Evolutionary conservation across 345 rosid genomes (phyloP).

Genomic region (Streptanthus diversifolius): DNA sequence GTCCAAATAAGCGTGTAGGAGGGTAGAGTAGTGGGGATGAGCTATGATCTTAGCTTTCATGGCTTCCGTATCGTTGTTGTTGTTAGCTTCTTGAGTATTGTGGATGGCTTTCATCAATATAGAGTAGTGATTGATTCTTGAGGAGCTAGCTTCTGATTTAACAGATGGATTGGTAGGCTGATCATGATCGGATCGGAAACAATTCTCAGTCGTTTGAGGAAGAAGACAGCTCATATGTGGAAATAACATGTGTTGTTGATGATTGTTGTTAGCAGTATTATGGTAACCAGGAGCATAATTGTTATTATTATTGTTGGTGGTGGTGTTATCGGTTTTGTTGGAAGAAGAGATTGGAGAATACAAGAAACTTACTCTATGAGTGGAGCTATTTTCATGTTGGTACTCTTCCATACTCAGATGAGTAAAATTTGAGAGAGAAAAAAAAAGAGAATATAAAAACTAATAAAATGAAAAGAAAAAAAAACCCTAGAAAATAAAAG

Average conservation of each 20-base stretch:
- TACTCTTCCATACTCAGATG: slow-evolving; percentile 69
- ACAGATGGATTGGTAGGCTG: slow-evolving; percentile 46
- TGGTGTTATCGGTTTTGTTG: slow-evolving; percentile 44
- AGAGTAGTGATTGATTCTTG: slow-evolving; percentile 57
- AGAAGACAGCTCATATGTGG: slow-evolving; percentile 33
- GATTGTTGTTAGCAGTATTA: slow-evolving; percentile 15
- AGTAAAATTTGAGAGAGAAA: slow-evolving; percentile 3
- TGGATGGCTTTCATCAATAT: slow-evolving; percentile 47
- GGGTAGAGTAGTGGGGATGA: slow-evolving; percentile 86
- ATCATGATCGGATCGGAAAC: slow-evolving; percentile 53
- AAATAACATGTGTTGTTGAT: slow-evolving; percentile 32
- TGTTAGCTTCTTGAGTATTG: slow-evolving; percentile 48
- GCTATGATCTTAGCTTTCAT: slow-evolving; percentile 92
- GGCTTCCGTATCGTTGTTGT: slow-evolving; percentile 48
- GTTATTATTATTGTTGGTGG: slow-evolving; percentile 39
- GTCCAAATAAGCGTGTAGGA: slow-evolving; percentile 89
- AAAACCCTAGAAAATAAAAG: slow-evolving; percentile 31
- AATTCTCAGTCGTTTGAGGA: slow-evolving; percentile 45
- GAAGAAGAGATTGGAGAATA: slow-evolving; percentile 59
- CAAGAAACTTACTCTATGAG: slow-evolving; percentile 64
- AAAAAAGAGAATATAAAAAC: slow-evolving; percentile 30
- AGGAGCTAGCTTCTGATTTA: slow-evolving; percentile 67
- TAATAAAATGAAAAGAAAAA: neutral
- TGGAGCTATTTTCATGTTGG: slow-evolving; percentile 55
- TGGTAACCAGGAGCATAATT: slow-evolving; percentile 30